Evolutionary conservation across 495 filamentous ascomycete species (phyloP).

Genomic region (Tuber melanosporum): DNA sequence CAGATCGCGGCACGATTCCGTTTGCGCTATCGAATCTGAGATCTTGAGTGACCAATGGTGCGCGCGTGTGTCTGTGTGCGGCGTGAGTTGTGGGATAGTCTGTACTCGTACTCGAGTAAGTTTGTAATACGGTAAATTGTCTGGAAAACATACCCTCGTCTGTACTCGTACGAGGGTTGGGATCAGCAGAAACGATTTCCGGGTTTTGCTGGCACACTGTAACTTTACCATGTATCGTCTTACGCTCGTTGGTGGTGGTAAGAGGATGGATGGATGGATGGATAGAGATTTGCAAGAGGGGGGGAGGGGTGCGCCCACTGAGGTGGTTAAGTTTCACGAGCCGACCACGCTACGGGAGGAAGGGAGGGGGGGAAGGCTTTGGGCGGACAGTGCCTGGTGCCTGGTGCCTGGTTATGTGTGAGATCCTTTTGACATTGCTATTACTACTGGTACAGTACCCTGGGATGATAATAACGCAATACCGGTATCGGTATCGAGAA

Average conservation of each 20-base stretch:
- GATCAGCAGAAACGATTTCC: neutral
- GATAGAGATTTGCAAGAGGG: neutral
- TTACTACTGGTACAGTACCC: neutral
- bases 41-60: neutral
- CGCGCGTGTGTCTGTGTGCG: neutral
- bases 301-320: neutral
- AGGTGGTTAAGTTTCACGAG: neutral
- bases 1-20: neutral
- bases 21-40: neutral
- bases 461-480: neutral
- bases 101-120: neutral
- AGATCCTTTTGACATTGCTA: neutral
- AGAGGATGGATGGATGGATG: neutral
- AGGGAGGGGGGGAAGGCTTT: neutral
- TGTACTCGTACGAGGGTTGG: neutral
- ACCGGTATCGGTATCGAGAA: neutral
- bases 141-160: neutral
- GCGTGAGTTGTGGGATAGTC: neutral
- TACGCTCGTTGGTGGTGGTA: neutral
- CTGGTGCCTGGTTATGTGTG: neutral
- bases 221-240: neutral
- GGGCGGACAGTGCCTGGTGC: neutral
- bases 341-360: neutral
- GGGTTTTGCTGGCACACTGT: neutral
- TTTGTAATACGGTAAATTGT: neutral